phyloP scores from a whole-genome alignment of 75 land plant species.

The Pseudotsuga menziesii region DNA sequence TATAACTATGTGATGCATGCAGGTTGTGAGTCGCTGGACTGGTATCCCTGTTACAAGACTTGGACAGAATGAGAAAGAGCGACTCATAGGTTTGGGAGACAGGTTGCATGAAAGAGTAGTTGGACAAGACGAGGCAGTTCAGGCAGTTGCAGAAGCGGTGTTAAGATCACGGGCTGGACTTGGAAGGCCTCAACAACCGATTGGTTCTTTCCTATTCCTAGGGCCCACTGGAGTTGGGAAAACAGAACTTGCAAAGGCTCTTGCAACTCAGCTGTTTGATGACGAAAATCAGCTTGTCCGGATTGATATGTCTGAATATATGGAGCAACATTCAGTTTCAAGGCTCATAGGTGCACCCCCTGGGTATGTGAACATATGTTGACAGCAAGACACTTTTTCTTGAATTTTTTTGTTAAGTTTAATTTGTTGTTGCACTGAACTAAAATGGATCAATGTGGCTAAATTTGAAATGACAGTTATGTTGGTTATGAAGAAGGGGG shows the following conservation, averaged over 20 bases:
- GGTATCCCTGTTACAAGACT: slow-evolving; percentile 95
- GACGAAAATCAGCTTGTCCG: slow-evolving; percentile 70
- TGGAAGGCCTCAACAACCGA: slow-evolving; percentile 88
- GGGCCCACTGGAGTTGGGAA: slow-evolving; percentile 99
- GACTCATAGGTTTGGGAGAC: slow-evolving; percentile 74
- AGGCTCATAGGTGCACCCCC: slow-evolving; percentile 90
- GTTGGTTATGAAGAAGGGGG: slow-evolving; percentile 97
- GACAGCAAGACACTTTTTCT: no score
- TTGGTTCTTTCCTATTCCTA: slow-evolving; percentile 89
- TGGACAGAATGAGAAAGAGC: slow-evolving; percentile 86
- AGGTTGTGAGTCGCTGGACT: slow-evolving; percentile 97
- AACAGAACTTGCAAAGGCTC: slow-evolving; percentile 91
- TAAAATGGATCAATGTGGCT: no score
- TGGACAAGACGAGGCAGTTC: slow-evolving; percentile 91
- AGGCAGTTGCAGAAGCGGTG: slow-evolving; percentile 91
- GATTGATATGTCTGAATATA: slow-evolving; percentile 94
- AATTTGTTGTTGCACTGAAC: no score
- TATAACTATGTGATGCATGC: not conserved
- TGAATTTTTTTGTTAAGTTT: no score
- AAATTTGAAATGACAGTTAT: slow-evolving; percentile 38
- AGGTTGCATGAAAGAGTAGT: slow-evolving; percentile 88
- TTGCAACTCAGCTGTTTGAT: slow-evolving; percentile 83
- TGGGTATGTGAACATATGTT: slow-evolving; percentile 46
- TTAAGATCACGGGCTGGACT: slow-evolving; percentile 90
- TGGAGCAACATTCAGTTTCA: slow-evolving; percentile 89